Percentiles rank a stretch among this genome's conserved stretches.
These are phyloP conservation scores for Heliamphora pulchella DNA, from an alignment of 179 eudicot species.

Conservation along the genomic window DNA sequence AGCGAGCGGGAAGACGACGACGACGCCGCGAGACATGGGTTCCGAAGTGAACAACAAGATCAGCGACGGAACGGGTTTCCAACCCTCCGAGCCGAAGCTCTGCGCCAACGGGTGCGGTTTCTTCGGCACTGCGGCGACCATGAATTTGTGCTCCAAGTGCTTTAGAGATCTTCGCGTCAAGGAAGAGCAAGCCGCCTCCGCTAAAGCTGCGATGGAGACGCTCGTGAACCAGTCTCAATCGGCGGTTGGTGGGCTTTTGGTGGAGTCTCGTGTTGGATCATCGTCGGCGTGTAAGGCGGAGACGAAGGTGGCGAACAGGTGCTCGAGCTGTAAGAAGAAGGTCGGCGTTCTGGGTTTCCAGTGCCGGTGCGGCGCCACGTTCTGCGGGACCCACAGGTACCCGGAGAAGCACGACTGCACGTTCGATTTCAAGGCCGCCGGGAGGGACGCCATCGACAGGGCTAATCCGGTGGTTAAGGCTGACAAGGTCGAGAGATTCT, in stretches of 20 bases:
- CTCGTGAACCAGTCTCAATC: neutral
- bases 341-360: conserved; percentile 54
- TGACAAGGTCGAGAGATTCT: conserved; percentile 47
- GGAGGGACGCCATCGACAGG: conserved; percentile 35
- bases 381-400: conserved; percentile 63
- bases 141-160: conserved; percentile 76
- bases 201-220: conserved; percentile 31
- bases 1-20: neutral
- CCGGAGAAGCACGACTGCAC: conserved; percentile 55
- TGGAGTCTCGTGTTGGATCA: neutral
- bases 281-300: neutral
- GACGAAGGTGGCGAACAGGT: conserved; percentile 34
- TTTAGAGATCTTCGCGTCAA: conserved; percentile 16
- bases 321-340: conserved; percentile 54
- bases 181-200: conserved; percentile 21
- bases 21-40: neutral
- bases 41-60: conserved; percentile 10
- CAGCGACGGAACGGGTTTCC: conserved; percentile 31
- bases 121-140: conserved; percentile 56
- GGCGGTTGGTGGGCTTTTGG: neutral
- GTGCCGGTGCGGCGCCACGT: conserved; percentile 58
- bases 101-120: conserved; percentile 79
- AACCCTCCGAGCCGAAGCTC: conserved; percentile 39
- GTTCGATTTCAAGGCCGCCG: conserved; percentile 44
- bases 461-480: conserved; percentile 60